Evolutionary conservation across 495 filamentous ascomycete genomes (phyloP).

Genomic region (Penicillium antarcticum): DNA sequence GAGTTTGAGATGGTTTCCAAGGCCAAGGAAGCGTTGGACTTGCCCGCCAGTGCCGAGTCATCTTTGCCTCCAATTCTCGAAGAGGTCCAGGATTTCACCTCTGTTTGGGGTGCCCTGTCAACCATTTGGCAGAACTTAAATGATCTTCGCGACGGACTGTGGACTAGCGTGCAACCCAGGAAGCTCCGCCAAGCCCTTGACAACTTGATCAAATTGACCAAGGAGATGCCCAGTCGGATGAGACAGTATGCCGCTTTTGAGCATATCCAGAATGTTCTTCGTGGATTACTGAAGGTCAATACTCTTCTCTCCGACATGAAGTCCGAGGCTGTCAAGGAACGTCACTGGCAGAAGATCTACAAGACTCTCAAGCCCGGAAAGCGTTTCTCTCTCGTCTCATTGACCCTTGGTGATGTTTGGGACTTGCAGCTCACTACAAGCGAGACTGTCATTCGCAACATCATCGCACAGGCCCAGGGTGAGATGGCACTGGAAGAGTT

Average conservation of each 20-base stretch:
- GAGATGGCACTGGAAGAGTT: constrained; percentile 99
- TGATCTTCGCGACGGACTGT: constrained; percentile 84
- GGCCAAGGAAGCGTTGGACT: constrained; percentile 92
- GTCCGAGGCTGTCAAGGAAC: constrained; percentile 91
- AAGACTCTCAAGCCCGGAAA: constrained; percentile 88
- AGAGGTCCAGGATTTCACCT: constrained; percentile 98
- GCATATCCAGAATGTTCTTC: constrained; percentile 90
- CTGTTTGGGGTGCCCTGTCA: constrained; percentile 90
- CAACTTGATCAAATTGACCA: constrained; percentile 92
- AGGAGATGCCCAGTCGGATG: constrained; percentile 99
- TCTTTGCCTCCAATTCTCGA: constrained; percentile 78
- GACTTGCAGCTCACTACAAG: constrained; percentile 85
- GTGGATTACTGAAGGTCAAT: constrained; percentile 85
- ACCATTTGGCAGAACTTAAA: constrained; percentile 97
- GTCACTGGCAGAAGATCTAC: constrained; percentile 97
- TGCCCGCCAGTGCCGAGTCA: constrained; percentile 74
- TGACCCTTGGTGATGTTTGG: constrained; percentile 97
- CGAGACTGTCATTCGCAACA: constrained; percentile 81
- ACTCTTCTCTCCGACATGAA: constrained; percentile 85
- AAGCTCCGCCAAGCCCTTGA: constrained; percentile 89
- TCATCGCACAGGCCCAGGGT: constrained; percentile 92
- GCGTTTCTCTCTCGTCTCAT: constrained; percentile 85
- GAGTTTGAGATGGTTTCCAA: constrained; percentile 93
- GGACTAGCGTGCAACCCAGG: constrained; percentile 88
- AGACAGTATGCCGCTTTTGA: constrained; percentile 98